Conservation (phyloP, 1,139 yeast species). For the Pichia sp. region DNA sequence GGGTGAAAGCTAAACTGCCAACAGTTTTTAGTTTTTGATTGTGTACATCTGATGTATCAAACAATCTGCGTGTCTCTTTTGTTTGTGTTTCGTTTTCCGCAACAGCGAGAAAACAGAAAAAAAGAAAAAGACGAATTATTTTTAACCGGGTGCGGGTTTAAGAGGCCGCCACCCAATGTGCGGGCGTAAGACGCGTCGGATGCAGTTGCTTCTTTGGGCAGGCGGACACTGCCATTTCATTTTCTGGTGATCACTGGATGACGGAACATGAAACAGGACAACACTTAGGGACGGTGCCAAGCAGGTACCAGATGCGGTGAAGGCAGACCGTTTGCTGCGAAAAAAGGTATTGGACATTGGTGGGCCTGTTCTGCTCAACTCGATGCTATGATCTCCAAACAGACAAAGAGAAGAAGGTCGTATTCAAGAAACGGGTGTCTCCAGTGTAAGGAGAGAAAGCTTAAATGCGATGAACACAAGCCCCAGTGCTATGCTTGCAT, state of each 20-base stretch:
- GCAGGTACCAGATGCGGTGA: too few relatives aligned
- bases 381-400: neutral
- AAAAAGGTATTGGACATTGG: too few relatives aligned
- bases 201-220: neutral
- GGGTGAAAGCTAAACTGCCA: too few relatives aligned
- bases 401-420: constrained; percentile 35
- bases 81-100: neutral
- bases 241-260: neutral
- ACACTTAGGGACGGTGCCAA: too few relatives aligned
- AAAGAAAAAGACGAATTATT: too few relatives aligned
- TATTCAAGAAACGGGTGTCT: constrained; percentile 58
- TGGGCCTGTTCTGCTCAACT: neutral
- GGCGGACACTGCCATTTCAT: neutral
- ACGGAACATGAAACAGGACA: too few relatives aligned
- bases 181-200: neutral
- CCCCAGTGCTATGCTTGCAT: constrained; percentile 56
- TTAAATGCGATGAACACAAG: constrained; percentile 59
- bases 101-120: too few relatives aligned
- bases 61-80: neutral
- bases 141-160: neutral
- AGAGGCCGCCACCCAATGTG: neutral
- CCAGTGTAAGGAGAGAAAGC: constrained; percentile 57
- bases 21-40: too few relatives aligned
- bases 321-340: too few relatives aligned
- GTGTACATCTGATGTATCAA: too few relatives aligned